These are phyloP conservation scores for Gilbertella persicaria DNA, from an alignment of 371 early-diverging fungal genomes.

Conservation along the genomic window DNA sequence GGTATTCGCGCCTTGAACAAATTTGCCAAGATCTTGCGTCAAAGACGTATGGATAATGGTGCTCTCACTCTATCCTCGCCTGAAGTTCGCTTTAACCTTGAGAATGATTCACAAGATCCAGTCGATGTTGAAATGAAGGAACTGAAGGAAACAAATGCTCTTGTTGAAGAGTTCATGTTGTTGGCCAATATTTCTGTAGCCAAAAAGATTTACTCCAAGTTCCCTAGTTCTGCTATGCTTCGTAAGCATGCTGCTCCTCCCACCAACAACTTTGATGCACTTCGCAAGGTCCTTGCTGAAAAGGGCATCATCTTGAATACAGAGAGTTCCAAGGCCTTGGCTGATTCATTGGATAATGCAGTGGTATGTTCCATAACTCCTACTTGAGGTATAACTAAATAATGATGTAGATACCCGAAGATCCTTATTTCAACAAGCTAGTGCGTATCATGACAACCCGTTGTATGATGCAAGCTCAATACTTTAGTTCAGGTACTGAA, in stretches of 20 bases:
- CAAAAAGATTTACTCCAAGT: conserved; percentile 82
- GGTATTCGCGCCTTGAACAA: conserved; percentile 83
- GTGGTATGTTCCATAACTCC: conserved; percentile 39
- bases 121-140: conserved; percentile 89
- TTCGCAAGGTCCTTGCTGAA: conserved; percentile 71
- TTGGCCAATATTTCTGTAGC: conserved; percentile 99
- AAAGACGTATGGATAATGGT: conserved; percentile 74
- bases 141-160: conserved; percentile 91
- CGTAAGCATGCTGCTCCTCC: conserved; percentile 86
- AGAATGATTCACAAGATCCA: conserved; percentile 88
- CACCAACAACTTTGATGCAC: conserved; percentile 72
- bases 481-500: conserved; percentile 84
- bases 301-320: conserved; percentile 44
- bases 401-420: conserved; percentile 55
- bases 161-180: conserved; percentile 99
- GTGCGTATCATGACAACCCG: conserved; percentile 91
- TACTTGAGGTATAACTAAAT: no score
- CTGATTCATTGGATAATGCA: conserved; percentile 82
- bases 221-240: conserved; percentile 93
- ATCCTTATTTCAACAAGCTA: conserved; percentile 89
- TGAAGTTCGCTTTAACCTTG: conserved; percentile 86
- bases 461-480: conserved; percentile 93
- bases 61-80: conserved; percentile 85
- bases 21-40: conserved; percentile 87
- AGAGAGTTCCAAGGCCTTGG: conserved; percentile 71